Conservation (phyloP, 2,329 filamentous ascomycete species). For the Proliferodiscus dingleyae region DNA sequence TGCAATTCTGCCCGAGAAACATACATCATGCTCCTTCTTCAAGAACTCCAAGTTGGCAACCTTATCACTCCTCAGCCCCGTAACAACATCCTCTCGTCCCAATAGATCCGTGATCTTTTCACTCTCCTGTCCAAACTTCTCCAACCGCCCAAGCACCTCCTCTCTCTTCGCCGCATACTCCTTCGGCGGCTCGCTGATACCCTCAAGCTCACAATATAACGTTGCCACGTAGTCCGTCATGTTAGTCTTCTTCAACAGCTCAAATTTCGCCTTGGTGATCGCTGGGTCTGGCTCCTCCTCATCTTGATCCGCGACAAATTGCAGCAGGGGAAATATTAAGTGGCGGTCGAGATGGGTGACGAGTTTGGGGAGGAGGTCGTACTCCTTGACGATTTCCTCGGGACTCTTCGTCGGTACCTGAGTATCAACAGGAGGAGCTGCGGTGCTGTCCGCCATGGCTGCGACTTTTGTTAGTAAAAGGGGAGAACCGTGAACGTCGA, state of each 20-base stretch:
- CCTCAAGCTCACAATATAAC: constrained; percentile 84
- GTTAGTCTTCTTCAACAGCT: constrained; percentile 93
- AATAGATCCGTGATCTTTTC: constrained; percentile 84
- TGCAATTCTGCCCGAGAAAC: constrained; percentile 29
- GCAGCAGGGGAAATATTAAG: constrained; percentile 91
- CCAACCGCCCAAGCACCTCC: constrained; percentile 76
- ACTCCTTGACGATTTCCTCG: constrained; percentile 44
- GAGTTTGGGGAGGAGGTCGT: constrained; percentile 72
- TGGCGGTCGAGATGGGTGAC: constrained; percentile 92
- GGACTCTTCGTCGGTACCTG: constrained; percentile 38
- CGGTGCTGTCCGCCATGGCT: constrained; percentile 45
- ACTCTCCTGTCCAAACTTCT: constrained; percentile 81
- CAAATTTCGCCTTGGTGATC: constrained; percentile 82
- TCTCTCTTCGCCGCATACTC: constrained; percentile 89
- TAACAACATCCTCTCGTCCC: constrained; percentile 83
- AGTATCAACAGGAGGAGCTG: constrained; percentile 17
- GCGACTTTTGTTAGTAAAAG: constrained; percentile 20
- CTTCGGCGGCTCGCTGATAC: constrained; percentile 68
- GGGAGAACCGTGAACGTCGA: constrained; percentile 8
- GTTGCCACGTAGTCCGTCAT: constrained; percentile 98
- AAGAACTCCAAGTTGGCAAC: constrained; percentile 97
- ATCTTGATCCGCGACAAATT: constrained; percentile 80
- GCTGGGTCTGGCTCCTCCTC: constrained; percentile 71
- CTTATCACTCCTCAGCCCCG: constrained; percentile 91
- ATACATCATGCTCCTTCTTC: constrained; percentile 89